Evolutionary conservation across 176 grass and related monocot species (phyloP), one percentile per base, ranked within the genome.

Genomic region (Dactylis glomerata): DNA sequence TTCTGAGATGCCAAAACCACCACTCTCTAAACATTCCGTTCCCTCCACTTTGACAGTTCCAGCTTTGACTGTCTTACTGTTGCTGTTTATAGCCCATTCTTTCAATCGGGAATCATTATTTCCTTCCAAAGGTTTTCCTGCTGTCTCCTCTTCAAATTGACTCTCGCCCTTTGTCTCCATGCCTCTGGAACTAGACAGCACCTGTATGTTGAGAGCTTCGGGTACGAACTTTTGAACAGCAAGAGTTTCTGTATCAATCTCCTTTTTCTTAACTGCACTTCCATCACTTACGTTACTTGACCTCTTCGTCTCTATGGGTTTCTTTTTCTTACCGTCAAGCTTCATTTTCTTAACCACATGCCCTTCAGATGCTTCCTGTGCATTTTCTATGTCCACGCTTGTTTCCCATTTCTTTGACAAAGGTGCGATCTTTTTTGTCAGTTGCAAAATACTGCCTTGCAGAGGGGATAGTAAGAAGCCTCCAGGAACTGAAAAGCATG

Each of bases 401-500:
- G 64, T 65, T 84, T 95, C 86, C 75, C 82, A 83, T 62, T 86
- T 87, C 65, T 92, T 92, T 65, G 82, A 77, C n/a, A 89, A 55
- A 87, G 86, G 56, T 33, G 37, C 77, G 31, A 85, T 75, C 69
- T 91, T 96, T 89, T 87, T 89, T 61, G 86, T 84, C 78, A 98
- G 85, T 77, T 92, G 86, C 41, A 89, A 52, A 20, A 94, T 34
- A 90, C 86, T 85, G 64, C 36, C 81, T 13, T 63, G 88, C 42
- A 99, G 77, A 34, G 96, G 96, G 54, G 96, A 99, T 57, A 99
- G 78, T 49, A 96, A 76, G 84, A 76, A 78, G 30, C 86, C 88
- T 83, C 85, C 96, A 89, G 96, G 96, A 85, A 90, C 54, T 54
- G 81, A 59, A 84, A 88, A 85, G 84, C 91, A 87, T 65, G 96